Conservation (phyloP, 225 moss, liverwort and hornwort species). For the Bryoerythrophyllum caledonicum region DNA sequence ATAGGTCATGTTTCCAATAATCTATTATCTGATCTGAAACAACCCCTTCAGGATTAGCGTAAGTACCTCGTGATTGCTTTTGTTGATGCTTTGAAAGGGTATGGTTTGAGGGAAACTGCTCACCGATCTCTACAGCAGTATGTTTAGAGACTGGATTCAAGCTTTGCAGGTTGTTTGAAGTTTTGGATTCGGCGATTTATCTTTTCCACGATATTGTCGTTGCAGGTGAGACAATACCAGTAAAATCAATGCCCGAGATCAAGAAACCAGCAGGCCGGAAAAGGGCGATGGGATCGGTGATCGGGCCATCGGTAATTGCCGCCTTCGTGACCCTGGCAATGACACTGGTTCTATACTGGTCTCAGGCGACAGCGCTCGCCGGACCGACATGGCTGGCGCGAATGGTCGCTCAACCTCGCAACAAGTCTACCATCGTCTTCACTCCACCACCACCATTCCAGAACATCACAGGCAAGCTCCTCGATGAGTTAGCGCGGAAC, state of each 20-base stretch:
- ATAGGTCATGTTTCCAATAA: no score
- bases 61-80: no score
- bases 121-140: no score
- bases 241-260: no score
- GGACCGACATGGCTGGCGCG: constrained; percentile 23
- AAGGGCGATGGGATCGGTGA: not conserved
- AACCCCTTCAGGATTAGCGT: no score
- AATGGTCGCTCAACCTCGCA: not conserved
- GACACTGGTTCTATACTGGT: constrained; percentile 25
- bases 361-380: not conserved
- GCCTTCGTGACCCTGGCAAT: constrained; percentile 25
- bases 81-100: no score
- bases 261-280: constrained; percentile 24
- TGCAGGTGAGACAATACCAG: not conserved
- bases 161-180: not conserved
- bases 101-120: no score
- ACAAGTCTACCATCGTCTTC: not conserved
- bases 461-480: constrained; percentile 43
- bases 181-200: not conserved
- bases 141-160: no score
- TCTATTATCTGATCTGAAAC: no score
- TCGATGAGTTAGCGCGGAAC: constrained; percentile 47
- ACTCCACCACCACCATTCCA: not conserved
- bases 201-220: not conserved
- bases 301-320: constrained; percentile 19